Percentiles rank a stretch among this genome's conserved stretches.
phyloP scores from a whole-genome alignment of 176 grass and related monocot genomes.

The Poa pratensis region DNA sequence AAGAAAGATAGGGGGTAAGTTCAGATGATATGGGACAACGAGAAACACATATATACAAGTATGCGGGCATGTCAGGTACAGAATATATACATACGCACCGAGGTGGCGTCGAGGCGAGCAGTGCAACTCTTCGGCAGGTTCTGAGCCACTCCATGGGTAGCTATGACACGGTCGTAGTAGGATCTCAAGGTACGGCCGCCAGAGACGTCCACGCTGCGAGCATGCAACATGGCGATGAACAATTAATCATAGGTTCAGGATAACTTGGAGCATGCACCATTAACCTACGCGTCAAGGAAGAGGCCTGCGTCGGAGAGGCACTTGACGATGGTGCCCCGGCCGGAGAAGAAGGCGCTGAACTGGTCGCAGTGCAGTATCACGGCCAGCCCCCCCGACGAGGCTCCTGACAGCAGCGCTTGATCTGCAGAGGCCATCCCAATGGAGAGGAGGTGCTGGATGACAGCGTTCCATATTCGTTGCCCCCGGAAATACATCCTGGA shows the following conservation, averaged over 20 bases:
- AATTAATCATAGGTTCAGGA: not conserved
- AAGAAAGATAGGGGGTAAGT: not conserved
- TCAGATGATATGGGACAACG: not conserved
- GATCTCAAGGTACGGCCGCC: conserved; percentile 60
- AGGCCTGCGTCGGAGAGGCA: conserved; percentile 85
- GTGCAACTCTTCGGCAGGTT: conserved; percentile 74
- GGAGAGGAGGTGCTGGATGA: conserved; percentile 70
- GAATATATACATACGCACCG: conserved; percentile 30
- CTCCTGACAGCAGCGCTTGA: conserved; percentile 65
- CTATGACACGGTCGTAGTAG: conserved; percentile 55
- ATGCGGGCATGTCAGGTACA: no score
- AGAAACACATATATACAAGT: not conserved
- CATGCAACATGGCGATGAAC: not conserved
- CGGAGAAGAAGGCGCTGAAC: conserved; percentile 64
- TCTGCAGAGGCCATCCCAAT: conserved; percentile 67
- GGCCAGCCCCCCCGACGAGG: conserved; percentile 75
- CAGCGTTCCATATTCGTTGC: conserved; percentile 71
- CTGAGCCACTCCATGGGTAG: conserved; percentile 55
- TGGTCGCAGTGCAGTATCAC: conserved; percentile 84
- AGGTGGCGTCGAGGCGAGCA: conserved; percentile 60
- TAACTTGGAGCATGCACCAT: not conserved
- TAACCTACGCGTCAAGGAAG: conserved; percentile 82
- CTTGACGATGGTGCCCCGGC: conserved; percentile 53
- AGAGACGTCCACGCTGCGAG: conserved; percentile 59
- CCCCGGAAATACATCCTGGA: conserved; percentile 69